Conservation (phyloP, 2,329 filamentous ascomycete species). For the Fusarium longipes region DNA sequence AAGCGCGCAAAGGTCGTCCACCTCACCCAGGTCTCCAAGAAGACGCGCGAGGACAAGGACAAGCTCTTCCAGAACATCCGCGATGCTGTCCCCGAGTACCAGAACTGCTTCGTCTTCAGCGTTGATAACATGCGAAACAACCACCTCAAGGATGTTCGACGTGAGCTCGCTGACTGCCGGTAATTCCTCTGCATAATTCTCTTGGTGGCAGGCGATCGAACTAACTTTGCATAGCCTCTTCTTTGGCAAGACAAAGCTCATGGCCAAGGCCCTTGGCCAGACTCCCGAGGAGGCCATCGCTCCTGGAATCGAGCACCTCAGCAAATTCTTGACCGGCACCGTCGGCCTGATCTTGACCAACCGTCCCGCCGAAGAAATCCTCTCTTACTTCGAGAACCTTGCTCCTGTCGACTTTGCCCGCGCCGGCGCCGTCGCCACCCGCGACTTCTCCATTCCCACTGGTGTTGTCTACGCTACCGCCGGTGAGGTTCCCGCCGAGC, state of each 20-base stretch:
- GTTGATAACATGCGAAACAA: constrained; percentile 99
- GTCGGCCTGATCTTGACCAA: constrained; percentile 93
- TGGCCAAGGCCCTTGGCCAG: constrained; percentile 91
- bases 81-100: constrained; percentile 84
- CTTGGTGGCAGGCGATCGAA: neutral
- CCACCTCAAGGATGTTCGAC: constrained; percentile 90
- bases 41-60: constrained; percentile 90
- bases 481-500: constrained; percentile 80
- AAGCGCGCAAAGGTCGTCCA: constrained; percentile 91
- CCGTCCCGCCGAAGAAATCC: constrained; percentile 73
- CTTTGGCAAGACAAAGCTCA: constrained; percentile 99
- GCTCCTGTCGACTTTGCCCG: constrained; percentile 89
- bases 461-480: constrained; percentile 85
- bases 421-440: constrained; percentile 79
- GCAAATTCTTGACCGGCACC: constrained; percentile 78
- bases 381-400: constrained; percentile 78
- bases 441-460: constrained; percentile 82
- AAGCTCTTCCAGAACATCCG: constrained; percentile 90
- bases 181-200: constrained; percentile 55
- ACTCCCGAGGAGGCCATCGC: constrained; percentile 82
- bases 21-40: constrained; percentile 91
- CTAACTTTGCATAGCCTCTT: constrained; percentile 73
- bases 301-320: constrained; percentile 78
- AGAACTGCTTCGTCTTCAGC: constrained; percentile 91
- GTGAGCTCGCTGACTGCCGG: constrained; percentile 86